Conservation (phyloP, 176 grass and related monocot species). For the Pontederia paniculata region DNA sequence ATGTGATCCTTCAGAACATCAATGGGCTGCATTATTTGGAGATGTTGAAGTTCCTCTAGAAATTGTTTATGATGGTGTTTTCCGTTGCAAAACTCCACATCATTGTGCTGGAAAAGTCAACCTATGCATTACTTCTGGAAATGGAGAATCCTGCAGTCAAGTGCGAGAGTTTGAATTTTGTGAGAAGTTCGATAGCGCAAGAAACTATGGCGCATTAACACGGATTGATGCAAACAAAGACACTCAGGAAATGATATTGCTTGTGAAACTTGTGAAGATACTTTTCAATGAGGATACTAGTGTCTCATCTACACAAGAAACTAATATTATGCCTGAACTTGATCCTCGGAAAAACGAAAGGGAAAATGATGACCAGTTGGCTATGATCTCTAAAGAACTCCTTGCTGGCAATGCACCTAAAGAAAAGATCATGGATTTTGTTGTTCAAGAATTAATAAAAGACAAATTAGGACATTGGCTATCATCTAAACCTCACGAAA, state of each 20-base stretch:
- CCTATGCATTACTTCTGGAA: slow-evolving; percentile 46
- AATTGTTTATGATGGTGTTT: slow-evolving; percentile 62
- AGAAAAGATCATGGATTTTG: slow-evolving; percentile 19
- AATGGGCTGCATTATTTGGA: slow-evolving; percentile 55
- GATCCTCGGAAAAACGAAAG: slow-evolving; percentile 18
- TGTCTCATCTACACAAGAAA: slow-evolving; percentile 21
- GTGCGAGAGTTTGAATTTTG: slow-evolving; percentile 51
- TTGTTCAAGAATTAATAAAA: slow-evolving; percentile 64
- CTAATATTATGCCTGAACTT: slow-evolving; percentile 9
- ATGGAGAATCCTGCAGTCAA: slow-evolving; percentile 53
- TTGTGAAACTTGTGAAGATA: slow-evolving; percentile 44
- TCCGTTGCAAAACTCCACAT: slow-evolving; percentile 55
- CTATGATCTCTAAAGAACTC: neutral
- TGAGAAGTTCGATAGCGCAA: slow-evolving; percentile 32
- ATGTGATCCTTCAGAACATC: slow-evolving; percentile 24
- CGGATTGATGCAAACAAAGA: slow-evolving; percentile 21
- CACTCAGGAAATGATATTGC: slow-evolving; percentile 41
- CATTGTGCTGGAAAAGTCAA: slow-evolving; percentile 54
- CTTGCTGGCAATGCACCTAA: neutral
- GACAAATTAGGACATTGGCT: slow-evolving; percentile 55
- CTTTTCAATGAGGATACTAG: slow-evolving; percentile 35
- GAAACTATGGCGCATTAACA: neutral
- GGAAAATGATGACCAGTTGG: slow-evolving; percentile 16
- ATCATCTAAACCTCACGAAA: slow-evolving; percentile 38
- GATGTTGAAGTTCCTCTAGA: slow-evolving; percentile 48